Evolutionary conservation across 169 alveolate genomes (phyloP).

Genomic region (Babesia ovis): DNA sequence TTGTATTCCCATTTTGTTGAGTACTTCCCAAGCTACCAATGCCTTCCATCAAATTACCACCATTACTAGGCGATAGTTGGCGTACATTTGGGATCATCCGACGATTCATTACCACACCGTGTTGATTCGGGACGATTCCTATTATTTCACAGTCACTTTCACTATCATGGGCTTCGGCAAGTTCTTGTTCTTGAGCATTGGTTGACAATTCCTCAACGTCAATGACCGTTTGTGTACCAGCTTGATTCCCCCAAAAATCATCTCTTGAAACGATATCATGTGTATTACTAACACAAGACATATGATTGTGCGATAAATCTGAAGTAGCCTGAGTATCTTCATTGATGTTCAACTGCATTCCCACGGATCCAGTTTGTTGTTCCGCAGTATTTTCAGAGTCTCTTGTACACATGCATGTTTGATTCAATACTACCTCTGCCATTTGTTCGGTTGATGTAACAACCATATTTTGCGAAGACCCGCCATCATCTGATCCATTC

Average conservation of each 20-base stretch:
- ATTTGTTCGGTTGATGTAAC: neutral
- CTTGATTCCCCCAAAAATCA: neutral
- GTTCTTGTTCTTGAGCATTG: too few species aligned
- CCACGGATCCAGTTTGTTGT: neutral
- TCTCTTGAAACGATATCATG: neutral
- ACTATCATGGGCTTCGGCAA: neutral
- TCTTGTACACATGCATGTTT: too few species aligned
- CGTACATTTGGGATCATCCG: neutral
- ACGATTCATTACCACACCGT: constrained; percentile 29
- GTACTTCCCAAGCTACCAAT: neutral
- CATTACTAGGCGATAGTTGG: neutral
- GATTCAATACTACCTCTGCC: too few species aligned
- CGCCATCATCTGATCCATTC: neutral
- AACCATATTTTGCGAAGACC: neutral
- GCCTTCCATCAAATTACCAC: neutral
- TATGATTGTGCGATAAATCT: neutral
- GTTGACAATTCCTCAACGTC: neutral
- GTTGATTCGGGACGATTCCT: constrained; percentile 26
- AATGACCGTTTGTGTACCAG: neutral
- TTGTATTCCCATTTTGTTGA: neutral
- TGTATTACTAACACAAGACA: neutral
- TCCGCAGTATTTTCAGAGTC: neutral
- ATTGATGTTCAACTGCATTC: neutral
- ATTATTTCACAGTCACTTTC: constrained; percentile 13
- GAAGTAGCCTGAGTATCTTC: neutral